These are phyloP conservation scores for Alternaria ventricosa DNA, from an alignment of 2,329 filamentous ascomycete genomes.

Conservation along the genomic window DNA sequence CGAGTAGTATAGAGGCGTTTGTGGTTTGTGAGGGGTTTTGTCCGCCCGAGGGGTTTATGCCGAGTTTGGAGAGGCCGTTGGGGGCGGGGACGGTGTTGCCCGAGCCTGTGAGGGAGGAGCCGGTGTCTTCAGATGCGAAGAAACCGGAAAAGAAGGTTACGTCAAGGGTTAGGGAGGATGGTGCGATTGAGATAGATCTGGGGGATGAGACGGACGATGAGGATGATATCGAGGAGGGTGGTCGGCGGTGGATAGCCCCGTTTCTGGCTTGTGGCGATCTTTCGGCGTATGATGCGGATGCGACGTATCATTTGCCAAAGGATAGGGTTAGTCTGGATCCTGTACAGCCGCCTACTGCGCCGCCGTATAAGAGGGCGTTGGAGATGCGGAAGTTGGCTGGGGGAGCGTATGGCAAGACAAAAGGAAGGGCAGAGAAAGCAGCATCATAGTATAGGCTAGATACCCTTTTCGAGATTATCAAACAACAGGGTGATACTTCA, in stretches of 20 bases:
- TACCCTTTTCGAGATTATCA: background rate
- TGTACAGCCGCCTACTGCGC: conserved; percentile 92
- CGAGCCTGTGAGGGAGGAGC: conserved; percentile 27
- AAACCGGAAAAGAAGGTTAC: conserved; percentile 25
- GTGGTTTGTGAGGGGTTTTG: conserved; percentile 91
- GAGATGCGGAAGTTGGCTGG: conserved; percentile 80
- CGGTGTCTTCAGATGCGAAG: background rate
- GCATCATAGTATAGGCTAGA: background rate
- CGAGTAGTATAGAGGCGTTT: conserved; percentile 95
- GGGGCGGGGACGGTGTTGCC: conserved; percentile 67
- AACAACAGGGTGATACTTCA: background rate
- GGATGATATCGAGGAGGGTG: conserved; percentile 48
- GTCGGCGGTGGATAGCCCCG: conserved; percentile 83
- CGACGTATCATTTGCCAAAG: conserved; percentile 87
- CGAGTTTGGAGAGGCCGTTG: conserved; percentile 77
- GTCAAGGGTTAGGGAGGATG: conserved; percentile 52
- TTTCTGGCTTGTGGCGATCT: conserved; percentile 98
- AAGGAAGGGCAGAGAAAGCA: conserved; percentile 35
- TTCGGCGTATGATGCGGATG: conserved; percentile 93
- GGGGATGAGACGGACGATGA: conserved; percentile 53
- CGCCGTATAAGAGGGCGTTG: conserved; percentile 89
- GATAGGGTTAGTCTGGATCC: conserved; percentile 88
- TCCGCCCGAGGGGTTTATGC: conserved; percentile 76
- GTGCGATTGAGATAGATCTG: conserved; percentile 55
- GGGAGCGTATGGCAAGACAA: conserved; percentile 78